These are phyloP conservation scores for Fraxinus pennsylvanica DNA, from an alignment of 257 asterid species.

Conservation along the genomic window DNA sequence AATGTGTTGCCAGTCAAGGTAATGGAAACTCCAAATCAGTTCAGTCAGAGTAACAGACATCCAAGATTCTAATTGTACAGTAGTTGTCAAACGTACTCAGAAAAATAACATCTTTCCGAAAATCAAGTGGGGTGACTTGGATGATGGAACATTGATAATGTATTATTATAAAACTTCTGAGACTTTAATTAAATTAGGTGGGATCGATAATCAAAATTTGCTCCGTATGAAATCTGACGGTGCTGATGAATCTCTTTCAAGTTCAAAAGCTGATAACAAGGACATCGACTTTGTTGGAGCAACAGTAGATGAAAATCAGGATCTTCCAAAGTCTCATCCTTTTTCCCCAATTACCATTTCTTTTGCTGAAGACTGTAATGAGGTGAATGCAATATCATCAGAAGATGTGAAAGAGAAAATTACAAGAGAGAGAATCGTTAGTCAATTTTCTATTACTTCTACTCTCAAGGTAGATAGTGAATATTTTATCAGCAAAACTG, in stretches of 20 bases:
- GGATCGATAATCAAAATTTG: conserved; percentile 35
- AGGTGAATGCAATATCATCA: conserved; percentile 45
- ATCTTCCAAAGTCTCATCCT: conserved; percentile 31
- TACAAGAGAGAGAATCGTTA: conserved; percentile 40
- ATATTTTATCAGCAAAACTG: conserved; percentile 32
- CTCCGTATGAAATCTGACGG: conserved; percentile 34
- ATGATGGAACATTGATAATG: conserved; percentile 61
- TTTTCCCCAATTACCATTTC: conserved; percentile 27
- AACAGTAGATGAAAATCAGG: conserved; percentile 30
- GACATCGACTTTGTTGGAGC: conserved; percentile 26
- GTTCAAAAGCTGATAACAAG: conserved; percentile 29
- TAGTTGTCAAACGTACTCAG: conserved; percentile 35
- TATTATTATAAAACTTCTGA: conserved; percentile 52
- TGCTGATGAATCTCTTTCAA: conserved; percentile 30
- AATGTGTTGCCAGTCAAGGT: conserved; percentile 51
- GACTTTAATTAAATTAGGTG: conserved; percentile 43
- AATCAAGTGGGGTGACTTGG: conserved; percentile 96
- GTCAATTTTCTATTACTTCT: conserved; percentile 31
- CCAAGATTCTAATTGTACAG: conserved; percentile 31
- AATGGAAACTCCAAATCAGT: conserved; percentile 37
- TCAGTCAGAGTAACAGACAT: conserved; percentile 27
- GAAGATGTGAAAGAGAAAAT: conserved; percentile 61
- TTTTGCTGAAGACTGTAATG: conserved; percentile 35
- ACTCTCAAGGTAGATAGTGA: conserved; percentile 31
- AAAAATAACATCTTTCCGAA: conserved; percentile 50